Percentiles rank a stretch among this genome's conserved stretches.
These are phyloP conservation scores for Neurospora sp. DNA, from an alignment of 495 filamentous ascomycete species.

Conservation along the genomic window DNA sequence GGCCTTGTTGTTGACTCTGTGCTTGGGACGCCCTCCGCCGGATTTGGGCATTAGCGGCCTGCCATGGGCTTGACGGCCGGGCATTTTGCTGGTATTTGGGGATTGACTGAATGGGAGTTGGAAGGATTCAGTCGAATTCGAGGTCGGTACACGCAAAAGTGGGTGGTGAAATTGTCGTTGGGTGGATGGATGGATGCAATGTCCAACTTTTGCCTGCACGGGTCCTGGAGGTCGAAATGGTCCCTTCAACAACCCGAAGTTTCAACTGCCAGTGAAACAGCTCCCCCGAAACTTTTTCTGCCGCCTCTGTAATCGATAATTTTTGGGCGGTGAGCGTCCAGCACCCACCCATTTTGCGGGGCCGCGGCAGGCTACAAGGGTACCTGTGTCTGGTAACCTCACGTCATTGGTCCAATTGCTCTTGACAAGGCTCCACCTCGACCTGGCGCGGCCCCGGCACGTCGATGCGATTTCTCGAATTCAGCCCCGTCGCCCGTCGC, in stretches of 20 bases:
- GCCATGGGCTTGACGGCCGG: slow-evolving; percentile 57
- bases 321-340: slow-evolving; percentile 25
- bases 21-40: slow-evolving; percentile 35
- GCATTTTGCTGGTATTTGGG: slow-evolving; percentile 40
- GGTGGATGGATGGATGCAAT: background rate
- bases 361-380: background rate
- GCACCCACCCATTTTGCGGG: slow-evolving; percentile 1
- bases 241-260: background rate
- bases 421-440: background rate
- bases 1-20: slow-evolving; percentile 4
- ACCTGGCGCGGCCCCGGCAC: background rate
- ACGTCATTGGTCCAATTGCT: background rate
- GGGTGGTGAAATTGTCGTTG: background rate
- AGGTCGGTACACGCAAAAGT: background rate
- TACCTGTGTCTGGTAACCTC: background rate
- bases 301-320: slow-evolving; percentile 1
- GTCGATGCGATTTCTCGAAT: background rate
- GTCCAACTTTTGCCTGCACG: slow-evolving; percentile 4
- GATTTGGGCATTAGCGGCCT: slow-evolving; percentile 32
- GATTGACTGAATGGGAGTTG: background rate
- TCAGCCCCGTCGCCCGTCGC: background rate
- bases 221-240: background rate
- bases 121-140: background rate
- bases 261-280: background rate
- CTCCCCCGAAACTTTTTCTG: slow-evolving; percentile 16